A percentile compares a stretch with the other conserved stretches of the same genome.
phyloP scores from a whole-genome alignment of 139 green algal species.

The Penium margaritaceum region DNA sequence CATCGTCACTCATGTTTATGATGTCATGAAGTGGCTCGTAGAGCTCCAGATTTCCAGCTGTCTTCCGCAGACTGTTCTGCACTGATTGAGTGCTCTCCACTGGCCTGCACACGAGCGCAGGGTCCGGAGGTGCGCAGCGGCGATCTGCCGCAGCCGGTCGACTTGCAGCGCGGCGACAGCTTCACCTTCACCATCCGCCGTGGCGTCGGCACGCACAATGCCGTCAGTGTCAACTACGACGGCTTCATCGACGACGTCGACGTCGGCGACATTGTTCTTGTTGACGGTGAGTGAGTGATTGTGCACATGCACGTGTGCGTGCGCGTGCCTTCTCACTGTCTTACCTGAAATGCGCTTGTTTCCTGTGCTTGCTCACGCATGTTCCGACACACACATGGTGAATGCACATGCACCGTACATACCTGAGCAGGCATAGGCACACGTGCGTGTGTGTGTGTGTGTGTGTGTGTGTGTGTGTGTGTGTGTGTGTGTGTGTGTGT shows the following conservation, averaged over 20 bases:
- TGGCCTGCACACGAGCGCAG: background rate
- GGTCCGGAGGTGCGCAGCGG: conserved; percentile 46
- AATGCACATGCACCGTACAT: too few relatives aligned
- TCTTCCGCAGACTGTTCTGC: background rate
- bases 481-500: too few relatives aligned
- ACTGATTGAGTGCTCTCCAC: background rate
- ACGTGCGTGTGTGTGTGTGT: too few relatives aligned
- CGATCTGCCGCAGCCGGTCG: conserved; percentile 40
- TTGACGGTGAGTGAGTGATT: conserved; percentile 48
- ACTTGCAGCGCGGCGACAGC: conserved; percentile 37
- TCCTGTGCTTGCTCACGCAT: background rate
- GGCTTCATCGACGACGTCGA: conserved; percentile 44
- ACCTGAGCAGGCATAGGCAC: too few relatives aligned
- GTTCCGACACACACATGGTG: background rate
- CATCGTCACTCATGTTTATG: too few relatives aligned
- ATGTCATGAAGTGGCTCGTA: background rate
- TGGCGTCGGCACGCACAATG: conserved; percentile 32
- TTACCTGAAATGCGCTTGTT: too few relatives aligned
- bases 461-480: too few relatives aligned
- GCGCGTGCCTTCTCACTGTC: too few relatives aligned
- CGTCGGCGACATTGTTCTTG: conserved; percentile 46
- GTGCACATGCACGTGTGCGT: too few relatives aligned
- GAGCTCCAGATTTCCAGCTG: background rate
- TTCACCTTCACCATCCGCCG: conserved; percentile 49
- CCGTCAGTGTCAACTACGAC: conserved; percentile 52